Percentiles rank a stretch among this genome's conserved stretches.
phyloP scores from a whole-genome alignment of 352 stramenopile genomes.

The Blastocystis sp. region DNA sequence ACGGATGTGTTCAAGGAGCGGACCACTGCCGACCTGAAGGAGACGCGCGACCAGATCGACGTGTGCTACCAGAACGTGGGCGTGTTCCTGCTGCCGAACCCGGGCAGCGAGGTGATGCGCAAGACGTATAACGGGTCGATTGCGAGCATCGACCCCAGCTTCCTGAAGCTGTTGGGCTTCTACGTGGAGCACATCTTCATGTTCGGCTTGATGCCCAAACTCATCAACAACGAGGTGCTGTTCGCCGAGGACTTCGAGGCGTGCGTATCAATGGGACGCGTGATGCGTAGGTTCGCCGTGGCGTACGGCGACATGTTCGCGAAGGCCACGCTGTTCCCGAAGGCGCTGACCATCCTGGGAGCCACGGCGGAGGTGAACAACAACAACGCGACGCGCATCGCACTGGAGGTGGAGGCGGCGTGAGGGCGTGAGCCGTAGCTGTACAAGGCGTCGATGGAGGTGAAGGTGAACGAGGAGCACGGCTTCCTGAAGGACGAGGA shows the following conservation, averaged over 20 bases:
- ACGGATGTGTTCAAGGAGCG: constrained; percentile 84
- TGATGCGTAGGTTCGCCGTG: constrained; percentile 85
- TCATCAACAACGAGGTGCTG: constrained; percentile 87
- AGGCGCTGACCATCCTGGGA: constrained; percentile 92
- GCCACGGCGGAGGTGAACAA: constrained; percentile 95
- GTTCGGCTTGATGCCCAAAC: constrained; percentile 83
- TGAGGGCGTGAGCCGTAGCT: background rate
- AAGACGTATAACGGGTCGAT: constrained; percentile 92
- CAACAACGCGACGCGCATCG: constrained; percentile 78
- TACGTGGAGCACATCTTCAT: constrained; percentile 91
- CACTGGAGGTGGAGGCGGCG: background rate
- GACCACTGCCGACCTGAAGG: constrained; percentile 85
- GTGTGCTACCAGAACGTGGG: constrained; percentile 89
- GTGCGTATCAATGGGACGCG: background rate
- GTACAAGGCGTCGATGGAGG: constrained; percentile 35
- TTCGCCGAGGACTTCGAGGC: constrained; percentile 84
- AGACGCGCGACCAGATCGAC: constrained; percentile 92
- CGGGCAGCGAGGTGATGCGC: constrained; percentile 90
- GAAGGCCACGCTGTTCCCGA: constrained; percentile 88
- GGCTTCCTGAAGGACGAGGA: constrained; percentile 36
- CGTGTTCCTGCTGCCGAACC: constrained; percentile 92
- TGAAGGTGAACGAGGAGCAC: constrained; percentile 27
- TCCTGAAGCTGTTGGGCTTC: constrained; percentile 87
- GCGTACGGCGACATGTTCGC: constrained; percentile 92
- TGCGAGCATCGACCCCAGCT: constrained; percentile 86